These are phyloP conservation scores for Chaetomium sp. DNA, from an alignment of 2,329 filamentous ascomycete genomes.

Conservation along the genomic window DNA sequence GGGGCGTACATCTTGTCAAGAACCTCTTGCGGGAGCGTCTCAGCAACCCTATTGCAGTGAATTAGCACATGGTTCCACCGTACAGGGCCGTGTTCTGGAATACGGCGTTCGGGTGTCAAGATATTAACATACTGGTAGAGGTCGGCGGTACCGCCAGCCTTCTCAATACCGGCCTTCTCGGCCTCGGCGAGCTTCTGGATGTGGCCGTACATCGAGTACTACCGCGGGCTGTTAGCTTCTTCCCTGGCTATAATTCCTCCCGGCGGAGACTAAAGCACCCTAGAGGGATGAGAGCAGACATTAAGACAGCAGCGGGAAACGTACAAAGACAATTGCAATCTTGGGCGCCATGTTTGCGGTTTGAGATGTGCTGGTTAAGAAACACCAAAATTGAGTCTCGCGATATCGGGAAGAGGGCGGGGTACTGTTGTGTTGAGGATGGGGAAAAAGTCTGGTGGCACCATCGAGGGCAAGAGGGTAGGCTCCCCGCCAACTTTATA, in stretches of 20 bases:
- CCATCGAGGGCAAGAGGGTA: not conserved
- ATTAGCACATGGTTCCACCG: not conserved
- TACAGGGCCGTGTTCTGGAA: not conserved
- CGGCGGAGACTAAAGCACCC: no score
- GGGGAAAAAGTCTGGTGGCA: not conserved
- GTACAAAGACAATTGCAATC: slow-evolving; percentile 83
- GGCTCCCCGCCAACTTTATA: slow-evolving; percentile 1
- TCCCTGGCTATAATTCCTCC: no score
- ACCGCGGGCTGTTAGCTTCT: slow-evolving; percentile 1
- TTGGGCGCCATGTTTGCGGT: slow-evolving; percentile 71
- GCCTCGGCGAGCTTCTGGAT: slow-evolving; percentile 77
- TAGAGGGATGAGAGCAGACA: not conserved
- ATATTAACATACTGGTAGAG: slow-evolving; percentile 63
- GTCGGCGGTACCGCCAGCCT: slow-evolving; percentile 74
- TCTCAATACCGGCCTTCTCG: slow-evolving; percentile 84
- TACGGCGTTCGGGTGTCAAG: not conserved
- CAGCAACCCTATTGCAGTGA: slow-evolving; percentile 52
- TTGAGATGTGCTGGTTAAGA: not conserved
- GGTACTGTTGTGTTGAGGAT: not conserved
- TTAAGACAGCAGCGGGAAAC: slow-evolving; percentile 31
- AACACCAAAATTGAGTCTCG: not conserved
- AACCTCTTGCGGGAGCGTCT: slow-evolving; percentile 81
- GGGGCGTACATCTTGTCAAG: slow-evolving; percentile 88
- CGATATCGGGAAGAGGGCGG: not conserved
- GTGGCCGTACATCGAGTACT: slow-evolving; percentile 96